Evolutionary conservation across 2,329 filamentous ascomycete species (phyloP).

Genomic region (Verticillium klebahnii): DNA sequence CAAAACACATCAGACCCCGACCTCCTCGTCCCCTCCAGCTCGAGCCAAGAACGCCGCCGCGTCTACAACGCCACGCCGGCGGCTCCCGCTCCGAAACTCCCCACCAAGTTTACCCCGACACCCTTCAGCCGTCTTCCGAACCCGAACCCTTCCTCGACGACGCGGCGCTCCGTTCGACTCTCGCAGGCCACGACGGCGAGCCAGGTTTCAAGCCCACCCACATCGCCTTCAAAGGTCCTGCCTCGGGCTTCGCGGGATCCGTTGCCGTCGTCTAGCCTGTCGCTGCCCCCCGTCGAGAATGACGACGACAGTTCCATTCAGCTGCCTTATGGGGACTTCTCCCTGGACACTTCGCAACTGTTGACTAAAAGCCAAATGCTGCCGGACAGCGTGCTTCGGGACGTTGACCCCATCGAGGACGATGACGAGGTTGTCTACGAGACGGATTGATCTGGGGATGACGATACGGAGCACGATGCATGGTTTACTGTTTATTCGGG

Average conservation of each 20-base stretch:
- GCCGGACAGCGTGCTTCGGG: constrained; percentile 38
- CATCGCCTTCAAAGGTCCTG: constrained; percentile 22
- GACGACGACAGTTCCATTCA: constrained; percentile 17
- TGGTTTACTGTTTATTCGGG: background rate
- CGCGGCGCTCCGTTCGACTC: constrained; percentile 8
- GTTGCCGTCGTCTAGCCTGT: constrained; percentile 12
- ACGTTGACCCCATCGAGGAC: constrained; percentile 20
- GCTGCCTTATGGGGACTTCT: constrained; percentile 12
- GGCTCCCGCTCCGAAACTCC: background rate
- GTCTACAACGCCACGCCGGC: background rate
- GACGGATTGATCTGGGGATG: background rate
- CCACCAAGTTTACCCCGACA: constrained; percentile 5
- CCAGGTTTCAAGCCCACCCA: constrained; percentile 25
- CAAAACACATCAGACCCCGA: constrained; percentile 14
- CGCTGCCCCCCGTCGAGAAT: constrained; percentile 10
- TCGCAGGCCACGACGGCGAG: constrained; percentile 32
- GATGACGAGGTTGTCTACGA: constrained; percentile 10
- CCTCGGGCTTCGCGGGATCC: constrained; percentile 14
- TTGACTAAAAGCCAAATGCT: constrained; percentile 48
- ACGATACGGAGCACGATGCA: background rate
- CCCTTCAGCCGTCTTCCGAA: constrained; percentile 10
- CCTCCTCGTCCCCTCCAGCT: constrained; percentile 28
- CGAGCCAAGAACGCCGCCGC: constrained; percentile 4
- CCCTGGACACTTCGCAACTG: constrained; percentile 40
- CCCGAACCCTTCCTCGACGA: constrained; percentile 3